Base-by-base conservation (phyloP, 495 filamentous ascomycete genomes). In the Neurospora sp. region DNA sequence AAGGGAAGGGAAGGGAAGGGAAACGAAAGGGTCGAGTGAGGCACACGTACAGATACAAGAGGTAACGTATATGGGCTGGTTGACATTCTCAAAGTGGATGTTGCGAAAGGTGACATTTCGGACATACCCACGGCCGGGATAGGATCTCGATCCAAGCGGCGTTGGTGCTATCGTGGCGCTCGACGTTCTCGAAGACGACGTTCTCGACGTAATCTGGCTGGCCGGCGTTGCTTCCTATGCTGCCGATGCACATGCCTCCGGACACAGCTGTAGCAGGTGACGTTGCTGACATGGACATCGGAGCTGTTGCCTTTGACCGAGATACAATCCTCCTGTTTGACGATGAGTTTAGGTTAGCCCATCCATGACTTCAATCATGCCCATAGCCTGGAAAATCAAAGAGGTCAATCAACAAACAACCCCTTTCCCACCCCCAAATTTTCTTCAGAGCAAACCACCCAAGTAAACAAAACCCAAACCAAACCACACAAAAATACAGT, bases 301-400 rank as follows among this genome's bases (percentile, higher is more conserved):
- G 87, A 84, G 69, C 88, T 88, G 76, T 91, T 87, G 68, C 88
- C 89, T 18, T 87, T 88, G 74, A 91, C 83, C 9, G 89, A 78
- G 53, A 91, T 81, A 39, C 89, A 90, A 78, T 91, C 89, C 86
- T 91, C 89, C 86, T 59, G 71, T 48, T 42, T 5, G 40, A 41
- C 68, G 59, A 31, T 35, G n/a, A 69, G 20, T 22, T 37, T 2
- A 39, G 18, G 27, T 74, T 69, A 5, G 70, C 4, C 4, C 4
- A 5, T 71, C 59, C 69, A 38, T 37, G 20, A 37, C 40, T 9
- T 69, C 31, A 35, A 35, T 5, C 31, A 35, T 35, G 31, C 4
- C 31, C 31, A 35, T 35, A 5, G 31, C 31, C 4, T 35, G 31
- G 31, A 35, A 35, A 35, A 35, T 5, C 31, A 35, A 5, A 35